These are phyloP conservation scores for Phyllostachys edulis DNA, from an alignment of 176 grass and related monocot species.

Conservation along the genomic window DNA sequence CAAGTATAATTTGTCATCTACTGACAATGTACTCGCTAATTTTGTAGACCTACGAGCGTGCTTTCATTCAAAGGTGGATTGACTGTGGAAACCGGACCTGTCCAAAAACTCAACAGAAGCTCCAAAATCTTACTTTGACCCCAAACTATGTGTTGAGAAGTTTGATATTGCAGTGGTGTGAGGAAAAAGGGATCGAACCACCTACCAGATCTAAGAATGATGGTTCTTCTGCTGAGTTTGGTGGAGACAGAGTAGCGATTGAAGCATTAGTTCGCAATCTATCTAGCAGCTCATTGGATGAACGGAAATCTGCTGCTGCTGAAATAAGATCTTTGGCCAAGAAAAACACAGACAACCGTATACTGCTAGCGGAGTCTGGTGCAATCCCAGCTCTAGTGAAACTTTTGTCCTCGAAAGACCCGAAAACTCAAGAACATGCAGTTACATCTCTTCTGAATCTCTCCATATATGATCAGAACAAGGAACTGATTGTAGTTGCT, in stretches of 20 bases:
- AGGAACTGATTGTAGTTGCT: slow-evolving; percentile 83
- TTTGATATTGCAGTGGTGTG: slow-evolving; percentile 94
- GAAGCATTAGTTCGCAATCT: slow-evolving; percentile 71
- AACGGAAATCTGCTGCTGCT: slow-evolving; percentile 75
- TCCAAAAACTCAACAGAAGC: slow-evolving; percentile 96
- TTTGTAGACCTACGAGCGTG: slow-evolving; percentile 79
- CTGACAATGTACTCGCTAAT: slow-evolving; percentile 34
- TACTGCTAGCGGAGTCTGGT: slow-evolving; percentile 80
- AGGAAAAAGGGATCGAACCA: slow-evolving; percentile 71
- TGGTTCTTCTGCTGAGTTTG: slow-evolving; percentile 63
- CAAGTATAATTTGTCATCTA: slow-evolving; percentile 27
- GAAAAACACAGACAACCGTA: slow-evolving; percentile 85
- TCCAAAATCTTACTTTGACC: slow-evolving; percentile 80
- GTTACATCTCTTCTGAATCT: slow-evolving; percentile 87
- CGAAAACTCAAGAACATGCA: slow-evolving; percentile 91
- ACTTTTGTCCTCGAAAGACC: slow-evolving; percentile 72
- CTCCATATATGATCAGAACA: slow-evolving; percentile 97
- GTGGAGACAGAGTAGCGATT: slow-evolving; percentile 62
- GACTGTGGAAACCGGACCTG: slow-evolving; percentile 84
- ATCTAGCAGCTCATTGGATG: slow-evolving; percentile 66
- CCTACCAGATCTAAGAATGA: slow-evolving; percentile 67
- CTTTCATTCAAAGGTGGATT: slow-evolving; percentile 97
- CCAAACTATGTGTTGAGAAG: slow-evolving; percentile 89
- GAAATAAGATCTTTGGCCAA: slow-evolving; percentile 93
- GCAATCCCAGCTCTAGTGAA: slow-evolving; percentile 76